Conservation (phyloP, 169 alveolate genomes). For the Eimeria acervulina region DNA sequence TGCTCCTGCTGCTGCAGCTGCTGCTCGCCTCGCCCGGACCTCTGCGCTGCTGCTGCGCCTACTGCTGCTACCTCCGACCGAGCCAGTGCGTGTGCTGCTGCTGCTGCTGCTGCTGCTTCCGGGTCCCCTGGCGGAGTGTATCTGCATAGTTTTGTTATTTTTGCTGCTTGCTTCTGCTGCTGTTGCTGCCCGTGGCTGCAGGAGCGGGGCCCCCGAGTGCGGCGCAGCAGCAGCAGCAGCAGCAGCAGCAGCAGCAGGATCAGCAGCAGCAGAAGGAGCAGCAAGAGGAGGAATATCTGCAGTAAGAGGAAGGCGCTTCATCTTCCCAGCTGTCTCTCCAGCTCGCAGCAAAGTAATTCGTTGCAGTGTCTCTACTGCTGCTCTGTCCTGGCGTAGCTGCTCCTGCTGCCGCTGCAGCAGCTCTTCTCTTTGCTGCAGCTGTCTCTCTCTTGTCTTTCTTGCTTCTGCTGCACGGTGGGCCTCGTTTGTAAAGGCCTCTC, state of each 20-base stretch:
- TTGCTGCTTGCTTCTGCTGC: neutral
- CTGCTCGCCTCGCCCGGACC: neutral
- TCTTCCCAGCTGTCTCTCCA: conserved; percentile 2
- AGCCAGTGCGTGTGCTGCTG: neutral
- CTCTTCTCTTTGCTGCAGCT: conserved; percentile 37
- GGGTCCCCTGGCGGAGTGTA: neutral
- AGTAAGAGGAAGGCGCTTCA: neutral
- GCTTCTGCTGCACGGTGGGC: neutral
- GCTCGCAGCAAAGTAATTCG: neutral
- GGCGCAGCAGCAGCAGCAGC: neutral
- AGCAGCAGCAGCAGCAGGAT: neutral
- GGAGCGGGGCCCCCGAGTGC: no score
- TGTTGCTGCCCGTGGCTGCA: neutral
- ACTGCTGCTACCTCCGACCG: neutral
- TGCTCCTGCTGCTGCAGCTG: no score
- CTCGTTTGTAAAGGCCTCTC: neutral
- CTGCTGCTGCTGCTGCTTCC: neutral
- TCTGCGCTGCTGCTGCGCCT: neutral
- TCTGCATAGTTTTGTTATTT: neutral
- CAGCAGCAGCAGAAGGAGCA: neutral
- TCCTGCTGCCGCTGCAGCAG: conserved; percentile 56
- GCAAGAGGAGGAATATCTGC: neutral
- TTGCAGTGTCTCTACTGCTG: conserved; percentile 2
- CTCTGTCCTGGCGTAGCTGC: neutral
- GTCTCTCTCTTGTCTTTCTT: neutral